These are phyloP conservation scores for Pseudonitzschia pungens DNA, from an alignment of 108 stramenopile species.

Conservation along the genomic window DNA sequence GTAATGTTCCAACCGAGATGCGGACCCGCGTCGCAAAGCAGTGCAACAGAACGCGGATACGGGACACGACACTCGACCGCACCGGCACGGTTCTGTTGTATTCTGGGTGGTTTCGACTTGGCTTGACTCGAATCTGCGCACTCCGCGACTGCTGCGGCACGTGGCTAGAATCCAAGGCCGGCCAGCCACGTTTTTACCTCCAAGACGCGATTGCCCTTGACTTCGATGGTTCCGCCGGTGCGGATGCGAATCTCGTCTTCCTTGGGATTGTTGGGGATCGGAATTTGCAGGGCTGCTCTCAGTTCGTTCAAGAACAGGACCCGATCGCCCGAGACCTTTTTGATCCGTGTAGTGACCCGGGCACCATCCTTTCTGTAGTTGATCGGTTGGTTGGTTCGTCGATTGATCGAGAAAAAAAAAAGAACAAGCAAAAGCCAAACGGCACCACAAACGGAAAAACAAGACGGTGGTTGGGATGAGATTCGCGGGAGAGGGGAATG, in stretches of 20 bases:
- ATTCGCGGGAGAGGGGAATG: no score
- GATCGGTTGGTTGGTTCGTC: not conserved
- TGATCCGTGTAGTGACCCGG: constrained; percentile 73
- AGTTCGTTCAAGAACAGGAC: constrained; percentile 71
- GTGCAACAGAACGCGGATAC: no score
- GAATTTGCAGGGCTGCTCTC: constrained; percentile 57
- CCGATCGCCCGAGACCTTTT: constrained; percentile 71
- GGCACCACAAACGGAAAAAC: not conserved
- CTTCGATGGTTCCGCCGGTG: constrained; percentile 80
- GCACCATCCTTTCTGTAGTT: constrained; percentile 67
- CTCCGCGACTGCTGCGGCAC: no score
- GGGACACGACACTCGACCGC: no score
- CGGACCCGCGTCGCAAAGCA: no score
- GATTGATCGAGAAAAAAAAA: not conserved
- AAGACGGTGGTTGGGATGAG: no score
- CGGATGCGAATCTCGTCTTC: constrained; percentile 65
- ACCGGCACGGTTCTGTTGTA: no score
- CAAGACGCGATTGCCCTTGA: constrained; percentile 73
- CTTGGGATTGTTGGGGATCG: constrained; percentile 41
- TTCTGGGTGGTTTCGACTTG: no score
- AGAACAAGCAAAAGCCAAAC: not conserved
- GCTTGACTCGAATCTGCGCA: not conserved
- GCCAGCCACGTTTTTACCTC: constrained; percentile 80
- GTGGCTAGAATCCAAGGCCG: constrained; percentile 75
- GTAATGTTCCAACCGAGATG: no score